Evolutionary conservation across 352 stramenopile species (phyloP).

Genomic region (Phytophthora gonapodyides): DNA sequence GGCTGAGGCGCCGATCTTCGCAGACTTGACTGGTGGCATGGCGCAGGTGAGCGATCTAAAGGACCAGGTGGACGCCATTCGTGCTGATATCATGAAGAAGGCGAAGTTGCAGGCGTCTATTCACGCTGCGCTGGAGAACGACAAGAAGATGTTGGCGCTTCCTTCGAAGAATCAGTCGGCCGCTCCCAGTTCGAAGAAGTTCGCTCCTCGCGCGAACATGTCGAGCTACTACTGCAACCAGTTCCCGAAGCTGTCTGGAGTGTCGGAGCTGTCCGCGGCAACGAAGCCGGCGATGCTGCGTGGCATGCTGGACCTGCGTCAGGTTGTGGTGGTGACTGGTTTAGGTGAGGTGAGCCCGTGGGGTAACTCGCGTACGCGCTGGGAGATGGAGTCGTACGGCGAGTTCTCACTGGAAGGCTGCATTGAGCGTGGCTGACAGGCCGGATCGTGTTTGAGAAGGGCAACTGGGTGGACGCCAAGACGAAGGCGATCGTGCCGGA

Average conservation of each 20-base stretch:
- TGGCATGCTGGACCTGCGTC: constrained; percentile 83
- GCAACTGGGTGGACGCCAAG: constrained; percentile 84
- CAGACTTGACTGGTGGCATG: constrained; percentile 83
- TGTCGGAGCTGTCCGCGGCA: constrained; percentile 40
- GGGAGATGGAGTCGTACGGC: constrained; percentile 91
- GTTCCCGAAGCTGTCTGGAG: constrained; percentile 63
- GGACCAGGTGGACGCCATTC: constrained; percentile 60
- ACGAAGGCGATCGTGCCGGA: constrained; percentile 81
- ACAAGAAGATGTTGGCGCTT: constrained; percentile 42
- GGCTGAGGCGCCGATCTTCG: constrained; percentile 73
- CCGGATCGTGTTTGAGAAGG: constrained; percentile 81
- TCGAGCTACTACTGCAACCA: constrained; percentile 74
- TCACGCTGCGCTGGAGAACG: constrained; percentile 42
- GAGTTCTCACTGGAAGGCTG: constrained; percentile 90
- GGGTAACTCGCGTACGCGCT: constrained; percentile 85
- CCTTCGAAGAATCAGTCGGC: constrained; percentile 25
- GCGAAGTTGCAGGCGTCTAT: constrained; percentile 61
- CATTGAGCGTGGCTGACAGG: constrained; percentile 88
- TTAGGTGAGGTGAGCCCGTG: constrained; percentile 89
- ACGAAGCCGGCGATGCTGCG: constrained; percentile 51
- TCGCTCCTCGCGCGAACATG: constrained; percentile 66
- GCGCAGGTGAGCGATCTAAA: constrained; percentile 77
- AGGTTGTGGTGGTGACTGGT: constrained; percentile 84
- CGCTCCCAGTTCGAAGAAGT: constrained; percentile 24
- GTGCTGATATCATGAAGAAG: constrained; percentile 55